Percentiles rank a stretch among this genome's conserved stretches.
Conservation (phyloP, 805 yeast species). For the Candida dajiaensis region DNA sequence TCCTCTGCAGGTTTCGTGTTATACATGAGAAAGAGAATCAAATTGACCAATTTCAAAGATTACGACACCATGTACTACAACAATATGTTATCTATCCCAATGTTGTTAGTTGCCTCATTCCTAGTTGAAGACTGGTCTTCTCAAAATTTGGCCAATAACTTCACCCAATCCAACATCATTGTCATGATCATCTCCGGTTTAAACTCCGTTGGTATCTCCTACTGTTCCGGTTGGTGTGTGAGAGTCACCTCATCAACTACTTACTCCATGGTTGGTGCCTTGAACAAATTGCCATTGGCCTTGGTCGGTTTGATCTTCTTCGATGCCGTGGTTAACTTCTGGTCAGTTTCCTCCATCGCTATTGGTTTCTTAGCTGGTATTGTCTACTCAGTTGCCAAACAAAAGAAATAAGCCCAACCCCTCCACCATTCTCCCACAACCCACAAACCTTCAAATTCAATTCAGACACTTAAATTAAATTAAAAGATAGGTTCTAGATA, state of each 20-base stretch:
- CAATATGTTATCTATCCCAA: slow-evolving; percentile 89
- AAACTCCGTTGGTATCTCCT: slow-evolving; percentile 93
- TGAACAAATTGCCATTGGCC: slow-evolving; percentile 97
- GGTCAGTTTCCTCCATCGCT: slow-evolving; percentile 84
- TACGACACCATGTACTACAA: slow-evolving; percentile 98
- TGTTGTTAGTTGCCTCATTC: slow-evolving; percentile 69
- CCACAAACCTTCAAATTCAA: neutral
- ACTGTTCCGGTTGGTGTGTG: slow-evolving; percentile 99
- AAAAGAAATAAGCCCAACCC: slow-evolving; percentile 45
- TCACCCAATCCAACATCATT: slow-evolving; percentile 66
- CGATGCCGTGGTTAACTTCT: slow-evolving; percentile 91
- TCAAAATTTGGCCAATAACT: slow-evolving; percentile 66
- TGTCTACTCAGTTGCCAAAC: slow-evolving; percentile 93
- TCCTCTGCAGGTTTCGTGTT: slow-evolving; percentile 91
- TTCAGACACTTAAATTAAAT: neutral
- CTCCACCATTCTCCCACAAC: neutral
- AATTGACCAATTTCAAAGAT: slow-evolving; percentile 93
- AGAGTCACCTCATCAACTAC: slow-evolving; percentile 98
- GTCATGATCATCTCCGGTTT: slow-evolving; percentile 89
- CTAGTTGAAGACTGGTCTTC: slow-evolving; percentile 90
- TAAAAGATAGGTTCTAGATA: neutral
- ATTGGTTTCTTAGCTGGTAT: slow-evolving; percentile 94
- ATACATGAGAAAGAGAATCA: slow-evolving; percentile 95
- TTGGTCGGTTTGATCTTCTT: slow-evolving; percentile 91
- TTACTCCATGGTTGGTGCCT: slow-evolving; percentile 98